These are phyloP conservation scores for Inonotus hispidus DNA, from an alignment of 1,284 basidiomycete genomes.

Conservation along the genomic window DNA sequence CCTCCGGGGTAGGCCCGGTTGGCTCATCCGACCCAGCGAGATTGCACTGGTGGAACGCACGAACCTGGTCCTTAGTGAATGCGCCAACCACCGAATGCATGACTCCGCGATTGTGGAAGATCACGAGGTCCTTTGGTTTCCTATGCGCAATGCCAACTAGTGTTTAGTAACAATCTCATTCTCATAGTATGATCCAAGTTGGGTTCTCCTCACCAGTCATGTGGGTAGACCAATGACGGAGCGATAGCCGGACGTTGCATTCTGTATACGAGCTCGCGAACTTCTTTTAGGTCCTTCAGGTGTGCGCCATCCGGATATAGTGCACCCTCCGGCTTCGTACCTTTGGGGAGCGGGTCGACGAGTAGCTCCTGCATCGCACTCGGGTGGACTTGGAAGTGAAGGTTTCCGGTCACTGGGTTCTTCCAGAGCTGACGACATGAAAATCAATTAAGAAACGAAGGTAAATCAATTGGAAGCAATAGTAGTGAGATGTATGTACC, in stretches of 20 bases:
- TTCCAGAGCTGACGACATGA: conserved; percentile 62
- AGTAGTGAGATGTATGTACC: conserved; percentile 37
- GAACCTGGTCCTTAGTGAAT: conserved; percentile 63
- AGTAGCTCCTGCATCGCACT: conserved; percentile 54
- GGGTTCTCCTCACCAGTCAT: conserved; percentile 48
- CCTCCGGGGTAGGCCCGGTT: conserved; percentile 54
- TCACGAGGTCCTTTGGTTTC: conserved; percentile 56
- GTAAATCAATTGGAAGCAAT: not conserved
- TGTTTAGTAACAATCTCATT: not conserved
- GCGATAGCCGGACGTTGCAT: conserved; percentile 81
- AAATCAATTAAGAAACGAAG: not conserved
- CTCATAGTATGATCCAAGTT: not conserved
- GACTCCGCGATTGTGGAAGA: conserved; percentile 68
- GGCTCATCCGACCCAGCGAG: conserved; percentile 72
- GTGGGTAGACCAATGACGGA: conserved; percentile 60
- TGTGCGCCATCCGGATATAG: conserved; percentile 74
- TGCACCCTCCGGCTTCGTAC: conserved; percentile 43
- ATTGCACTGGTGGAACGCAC: conserved; percentile 81
- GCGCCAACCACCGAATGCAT: conserved; percentile 76
- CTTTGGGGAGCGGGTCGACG: conserved; percentile 57
- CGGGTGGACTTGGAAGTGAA: conserved; percentile 78
- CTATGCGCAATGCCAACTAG: conserved; percentile 22
- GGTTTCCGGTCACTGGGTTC: conserved; percentile 70
- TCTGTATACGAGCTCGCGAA: conserved; percentile 66
- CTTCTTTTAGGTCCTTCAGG: conserved; percentile 62